Evolutionary conservation across 805 yeast species (phyloP).

Genomic region (Nakazawaea ambrosiae): DNA sequence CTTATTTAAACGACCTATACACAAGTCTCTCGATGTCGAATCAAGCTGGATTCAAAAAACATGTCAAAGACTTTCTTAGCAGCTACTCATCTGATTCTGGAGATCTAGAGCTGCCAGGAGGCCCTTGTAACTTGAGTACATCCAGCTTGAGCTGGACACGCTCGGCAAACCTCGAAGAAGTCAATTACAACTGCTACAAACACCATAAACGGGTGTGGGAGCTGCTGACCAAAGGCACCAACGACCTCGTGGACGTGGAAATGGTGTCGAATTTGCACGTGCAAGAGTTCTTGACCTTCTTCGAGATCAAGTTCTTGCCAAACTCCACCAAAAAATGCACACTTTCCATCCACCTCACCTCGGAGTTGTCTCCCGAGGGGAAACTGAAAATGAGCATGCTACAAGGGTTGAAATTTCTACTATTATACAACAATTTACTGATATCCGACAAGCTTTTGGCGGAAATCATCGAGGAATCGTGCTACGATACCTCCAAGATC

Average conservation of each 20-base stretch:
- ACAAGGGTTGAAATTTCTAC: conserved; percentile 35
- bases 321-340: conserved; percentile 32
- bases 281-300: conserved; percentile 28
- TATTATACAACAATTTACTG: conserved; percentile 40
- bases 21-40: too few relatives aligned
- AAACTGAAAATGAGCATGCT: conserved; percentile 16
- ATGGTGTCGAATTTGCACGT: conserved; percentile 26
- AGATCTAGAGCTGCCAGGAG: conserved; percentile 18
- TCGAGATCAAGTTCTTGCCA: conserved; percentile 13
- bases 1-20: conserved; percentile 31
- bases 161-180: conserved; percentile 12
- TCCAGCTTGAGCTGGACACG: conserved; percentile 16
- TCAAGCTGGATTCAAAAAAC: too few relatives aligned
- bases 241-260: conserved; percentile 25
- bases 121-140: conserved; percentile 20
- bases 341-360: conserved; percentile 33
- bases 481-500: conserved; percentile 29
- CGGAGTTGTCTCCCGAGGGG: conserved; percentile 26
- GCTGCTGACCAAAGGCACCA: conserved; percentile 33
- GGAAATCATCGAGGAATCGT: conserved; percentile 29
- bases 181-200: conserved; percentile 21
- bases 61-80: too few relatives aligned
- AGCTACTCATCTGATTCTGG: background rate
- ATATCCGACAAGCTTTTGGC: conserved; percentile 32
- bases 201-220: conserved; percentile 44